Conservation (phyloP, 164 flowering plant species). For the Magnolia officinalis region DNA sequence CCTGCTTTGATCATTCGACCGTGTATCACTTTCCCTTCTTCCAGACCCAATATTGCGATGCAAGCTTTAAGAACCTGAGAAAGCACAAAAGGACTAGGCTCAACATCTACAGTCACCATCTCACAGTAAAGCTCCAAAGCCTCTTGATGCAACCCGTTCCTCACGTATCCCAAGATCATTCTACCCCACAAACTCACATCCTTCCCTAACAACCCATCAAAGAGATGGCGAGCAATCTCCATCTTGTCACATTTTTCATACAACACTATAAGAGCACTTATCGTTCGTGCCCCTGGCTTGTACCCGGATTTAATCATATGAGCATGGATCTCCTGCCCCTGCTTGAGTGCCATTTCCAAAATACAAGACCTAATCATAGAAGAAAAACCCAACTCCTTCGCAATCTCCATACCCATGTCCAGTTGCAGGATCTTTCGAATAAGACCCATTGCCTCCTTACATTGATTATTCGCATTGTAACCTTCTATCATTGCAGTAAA, state of each 20-base stretch:
- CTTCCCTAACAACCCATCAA: constrained; percentile 10
- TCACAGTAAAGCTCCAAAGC: constrained; percentile 5
- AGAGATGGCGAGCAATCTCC: constrained; percentile 15
- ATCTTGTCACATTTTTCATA: constrained; percentile 23
- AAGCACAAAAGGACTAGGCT: constrained; percentile 3
- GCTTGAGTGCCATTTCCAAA: constrained; percentile 15
- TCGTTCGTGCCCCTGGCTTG: constrained; percentile 11
- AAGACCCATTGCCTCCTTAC: constrained; percentile 17
- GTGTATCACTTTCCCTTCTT: constrained; percentile 11
- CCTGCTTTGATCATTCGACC: background rate
- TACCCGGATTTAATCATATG: constrained; percentile 25
- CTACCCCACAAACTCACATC: constrained; percentile 7
- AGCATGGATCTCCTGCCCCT: constrained; percentile 32
- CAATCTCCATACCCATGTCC: constrained; percentile 9
- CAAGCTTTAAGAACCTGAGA: constrained; percentile 11
- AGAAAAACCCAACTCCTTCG: constrained; percentile 24
- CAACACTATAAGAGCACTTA: constrained; percentile 11
- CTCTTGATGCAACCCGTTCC: constrained; percentile 5
- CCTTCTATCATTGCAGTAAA: constrained; percentile 31
- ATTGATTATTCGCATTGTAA: constrained; percentile 18
- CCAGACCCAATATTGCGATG: background rate
- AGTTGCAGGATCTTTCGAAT: constrained; percentile 17
- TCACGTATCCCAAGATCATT: constrained; percentile 15
- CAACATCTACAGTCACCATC: constrained; percentile 6
- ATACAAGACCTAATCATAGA: constrained; percentile 24